These are phyloP conservation scores for Aspergillus homomorphus DNA, from an alignment of 495 filamentous ascomycete species.

Conservation along the genomic window DNA sequence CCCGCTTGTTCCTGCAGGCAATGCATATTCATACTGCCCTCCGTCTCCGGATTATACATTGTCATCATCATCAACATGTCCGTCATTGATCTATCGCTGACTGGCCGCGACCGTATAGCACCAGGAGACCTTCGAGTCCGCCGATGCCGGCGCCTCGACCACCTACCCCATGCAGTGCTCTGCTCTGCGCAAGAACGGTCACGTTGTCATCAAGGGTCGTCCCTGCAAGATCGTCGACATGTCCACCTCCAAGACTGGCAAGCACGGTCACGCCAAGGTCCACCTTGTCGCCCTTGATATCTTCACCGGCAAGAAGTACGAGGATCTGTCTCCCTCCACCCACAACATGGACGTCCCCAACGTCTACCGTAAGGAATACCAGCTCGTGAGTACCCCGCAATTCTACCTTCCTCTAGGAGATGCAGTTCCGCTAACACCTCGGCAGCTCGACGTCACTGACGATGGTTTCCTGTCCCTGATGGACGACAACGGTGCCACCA, in stretches of 20 bases:
- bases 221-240: conserved; percentile 99
- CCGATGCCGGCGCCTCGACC: conserved; percentile 87
- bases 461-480: conserved; percentile 91
- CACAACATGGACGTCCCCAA: conserved; percentile 99
- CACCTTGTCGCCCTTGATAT: conserved; percentile 96
- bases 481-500: conserved; percentile 72
- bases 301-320: conserved; percentile 99
- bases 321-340: conserved; percentile 98
- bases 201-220: conserved; percentile 95
- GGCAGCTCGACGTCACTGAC: conserved; percentile 79
- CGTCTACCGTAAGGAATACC: conserved; percentile 85
- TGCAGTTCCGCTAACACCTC: not conserved
- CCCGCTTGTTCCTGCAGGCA: conserved; percentile 7
- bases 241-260: conserved; percentile 99
- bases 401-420: too few relatives aligned
- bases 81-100: conserved; percentile 24
- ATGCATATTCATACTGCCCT: conserved; percentile 6
- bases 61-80: conserved; percentile 50
- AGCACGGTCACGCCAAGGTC: conserved; percentile 99
- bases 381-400: conserved; percentile 65
- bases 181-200: conserved; percentile 97
- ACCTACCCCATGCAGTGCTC: conserved; percentile 99
- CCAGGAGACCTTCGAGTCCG: conserved; percentile 86
- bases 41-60: conserved; percentile 19
- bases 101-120: conserved; percentile 50